Conservation (phyloP, 768 basidiomycete genomes). For the Mycena alexandri region DNA sequence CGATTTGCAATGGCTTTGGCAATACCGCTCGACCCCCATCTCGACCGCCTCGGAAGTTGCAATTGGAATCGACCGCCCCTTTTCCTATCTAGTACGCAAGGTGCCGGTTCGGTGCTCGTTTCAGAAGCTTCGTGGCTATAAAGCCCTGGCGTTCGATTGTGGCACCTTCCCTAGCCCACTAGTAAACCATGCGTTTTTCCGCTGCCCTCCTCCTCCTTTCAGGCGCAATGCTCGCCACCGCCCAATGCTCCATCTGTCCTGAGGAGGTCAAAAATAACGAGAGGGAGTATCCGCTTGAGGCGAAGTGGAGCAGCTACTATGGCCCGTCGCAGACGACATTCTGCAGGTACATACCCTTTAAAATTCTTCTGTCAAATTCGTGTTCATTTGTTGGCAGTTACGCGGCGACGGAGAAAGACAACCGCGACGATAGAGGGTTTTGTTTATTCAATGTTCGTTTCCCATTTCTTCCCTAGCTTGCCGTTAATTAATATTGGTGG, state of each 20-base stretch:
- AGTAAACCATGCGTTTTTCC: not conserved
- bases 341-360: conserved; percentile 1
- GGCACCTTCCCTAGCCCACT: not conserved
- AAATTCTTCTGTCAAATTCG: too few species aligned
- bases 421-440: not conserved
- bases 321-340: not conserved
- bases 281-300: not conserved
- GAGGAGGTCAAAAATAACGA: not conserved
- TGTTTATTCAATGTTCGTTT: not conserved
- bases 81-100: too few species aligned
- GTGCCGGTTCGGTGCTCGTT: too few species aligned
- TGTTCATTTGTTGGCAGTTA: not conserved
- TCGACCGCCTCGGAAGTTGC: too few species aligned
- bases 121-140: too few species aligned
- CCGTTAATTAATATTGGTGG: too few species aligned
- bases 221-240: not conserved
- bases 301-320: not conserved
- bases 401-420: not conserved
- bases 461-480: too few species aligned
- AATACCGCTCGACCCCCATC: too few species aligned
- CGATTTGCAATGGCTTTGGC: too few species aligned
- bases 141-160: too few species aligned
- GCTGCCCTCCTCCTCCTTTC: not conserved
- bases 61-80: too few species aligned
- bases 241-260: conserved; percentile 5